These are phyloP conservation scores for Apiospora rasikravindrae DNA, from an alignment of 2,329 filamentous ascomycete species.

Conservation along the genomic window DNA sequence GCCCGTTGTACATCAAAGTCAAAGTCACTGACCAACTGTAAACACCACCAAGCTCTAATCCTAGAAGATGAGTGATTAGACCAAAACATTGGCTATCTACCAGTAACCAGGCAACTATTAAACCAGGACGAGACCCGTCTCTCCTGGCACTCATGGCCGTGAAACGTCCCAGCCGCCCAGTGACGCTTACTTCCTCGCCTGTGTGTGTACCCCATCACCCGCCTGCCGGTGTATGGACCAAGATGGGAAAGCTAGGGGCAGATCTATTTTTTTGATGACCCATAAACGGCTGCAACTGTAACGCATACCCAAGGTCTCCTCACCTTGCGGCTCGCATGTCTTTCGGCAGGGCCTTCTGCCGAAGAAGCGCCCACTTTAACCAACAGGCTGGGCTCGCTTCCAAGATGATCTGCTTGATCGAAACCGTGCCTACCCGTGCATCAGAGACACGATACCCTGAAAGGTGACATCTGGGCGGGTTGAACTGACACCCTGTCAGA, in stretches of 20 bases:
- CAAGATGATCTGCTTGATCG: constrained; percentile 3
- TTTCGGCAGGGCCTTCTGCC: constrained; percentile 4
- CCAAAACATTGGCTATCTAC: too few relatives aligned
- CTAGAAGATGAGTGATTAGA: background rate
- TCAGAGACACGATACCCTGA: background rate
- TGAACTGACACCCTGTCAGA: background rate
- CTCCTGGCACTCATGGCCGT: background rate
- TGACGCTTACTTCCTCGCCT: background rate
- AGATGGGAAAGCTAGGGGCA: constrained; percentile 3
- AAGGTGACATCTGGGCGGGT: constrained; percentile 3
- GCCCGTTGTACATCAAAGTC: background rate
- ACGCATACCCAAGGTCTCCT: background rate
- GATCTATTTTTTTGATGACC: background rate
- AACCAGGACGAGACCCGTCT: background rate
- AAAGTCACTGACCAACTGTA: background rate
- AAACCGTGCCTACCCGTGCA: background rate
- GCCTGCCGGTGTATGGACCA: background rate
- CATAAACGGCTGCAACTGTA: background rate
- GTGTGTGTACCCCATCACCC: background rate
- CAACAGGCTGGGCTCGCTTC: constrained; percentile 6
- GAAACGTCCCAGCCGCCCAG: background rate
- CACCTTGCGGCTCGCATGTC: background rate
- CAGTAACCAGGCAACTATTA: background rate
- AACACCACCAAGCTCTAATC: background rate
- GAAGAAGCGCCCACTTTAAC: constrained; percentile 4